Base-by-base conservation (phyloP, 345 rosid species). In the Gossypium bickii region DNA sequence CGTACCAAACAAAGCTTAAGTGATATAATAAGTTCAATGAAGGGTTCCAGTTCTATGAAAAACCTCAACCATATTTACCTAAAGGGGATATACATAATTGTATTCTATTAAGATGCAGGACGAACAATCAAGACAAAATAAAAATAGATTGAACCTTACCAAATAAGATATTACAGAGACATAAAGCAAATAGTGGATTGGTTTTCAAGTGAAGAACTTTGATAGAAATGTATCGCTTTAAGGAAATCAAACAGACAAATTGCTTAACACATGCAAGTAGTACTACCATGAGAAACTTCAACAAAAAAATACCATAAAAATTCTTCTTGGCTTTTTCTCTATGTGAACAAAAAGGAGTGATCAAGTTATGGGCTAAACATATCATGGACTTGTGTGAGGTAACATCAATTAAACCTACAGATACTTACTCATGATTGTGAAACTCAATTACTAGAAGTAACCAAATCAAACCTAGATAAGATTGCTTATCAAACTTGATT, bases 161-260 rank as follows among this genome's bases (percentile, higher is more conserved):
- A 55, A 70, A 17, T 49, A 16, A 70, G 13, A 70, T n/a, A 34
- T 55, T 34, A 17, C 29, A 53, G 25, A 70, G 12, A 70, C 18
- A 55, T 9, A 44, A n/a, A 38, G 49, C 18, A 49, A 8, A 0
- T 13, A 69, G 15, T 69, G 27, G 24, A 25, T 13, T 49, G 59
- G n/a, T 53, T 53, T 70, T 18, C 59, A 8, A 53, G n/a, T 34
- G 18, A 70, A 70, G 74, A 70, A 55, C n/a, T 29, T 70, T 52
- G n/a, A 44, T 11, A 65, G 10, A 13, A 65, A 65, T 65, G 27
- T 4, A 70, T 51, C 16, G 47, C 20, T 53, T 53, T 53, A 8
- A 70, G 61, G 12, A 68, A 22, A 8, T 24, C 72, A 24, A 24
- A 48, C 57, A 13, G 22, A 2, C 20, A 68, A 20, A 68, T 70